Base-by-base conservation (phyloP, 768 basidiomycete species). In the Amyloporia xantha region DNA sequence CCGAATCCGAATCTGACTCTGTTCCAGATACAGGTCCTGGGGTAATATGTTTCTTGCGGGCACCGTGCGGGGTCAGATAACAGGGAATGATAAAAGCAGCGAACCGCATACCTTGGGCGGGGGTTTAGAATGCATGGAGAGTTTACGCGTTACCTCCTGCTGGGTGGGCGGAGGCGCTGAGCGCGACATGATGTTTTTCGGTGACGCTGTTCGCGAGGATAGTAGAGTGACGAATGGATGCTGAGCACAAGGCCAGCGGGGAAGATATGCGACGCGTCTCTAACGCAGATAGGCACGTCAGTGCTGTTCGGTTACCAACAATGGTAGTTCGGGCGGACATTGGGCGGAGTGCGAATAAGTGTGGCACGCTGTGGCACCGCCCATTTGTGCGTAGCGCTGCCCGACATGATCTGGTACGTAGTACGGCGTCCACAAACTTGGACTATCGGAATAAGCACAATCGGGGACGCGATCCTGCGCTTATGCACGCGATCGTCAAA, bases 1-100 rank as follows among this genome's bases (percentile, higher is more conserved):
- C 71, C 5, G 86, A 85, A 67, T 91, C 89, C 35, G 87, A 90
- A 65, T 91, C 89, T n/a, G 86, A 89, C 65, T 91, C 89, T 49
- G 82, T 86, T 28, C 86, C 84, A 48, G 87, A 87, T 12, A 84
- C 71, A 17, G 64, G 59, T 53, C 65, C 55, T 48, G 59, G 49
- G 48, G 66, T 27, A 59, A 55, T 48, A 48, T 64, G 61, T 54
- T 65, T 53, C 65, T 68, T 62, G 21, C 35, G 12, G 23, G 17
- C 36, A 50, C 36, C 25, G 35, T 5, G 30, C 30, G 30, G 30
- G 23, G 47, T 24, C 36, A 27, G 44, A 45, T 45, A 36, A 21
- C 30, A n/a, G 44, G 41, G 44, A 33, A 7, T 7, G 30, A 15
- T 7, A 7, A 33, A 15, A 4, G 26, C 27, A n/a, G 43, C 25